These are phyloP conservation scores for Mallotus repandus DNA, from an alignment of 441 rosid genomes.

Conservation along the genomic window DNA sequence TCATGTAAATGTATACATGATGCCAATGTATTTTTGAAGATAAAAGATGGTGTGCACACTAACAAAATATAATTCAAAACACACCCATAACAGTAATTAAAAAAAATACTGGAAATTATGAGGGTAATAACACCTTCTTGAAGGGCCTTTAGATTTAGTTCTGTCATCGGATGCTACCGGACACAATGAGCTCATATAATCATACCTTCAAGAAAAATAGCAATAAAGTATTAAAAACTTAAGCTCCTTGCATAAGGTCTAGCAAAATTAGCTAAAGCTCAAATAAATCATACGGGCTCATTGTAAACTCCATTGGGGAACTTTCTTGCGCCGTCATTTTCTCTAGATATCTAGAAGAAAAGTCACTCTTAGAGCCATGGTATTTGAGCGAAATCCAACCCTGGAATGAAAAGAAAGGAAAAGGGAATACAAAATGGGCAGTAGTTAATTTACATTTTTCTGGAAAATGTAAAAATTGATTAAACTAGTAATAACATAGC, in stretches of 20 bases:
- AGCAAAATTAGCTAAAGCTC: slow-evolving; percentile 12
- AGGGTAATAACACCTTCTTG: slow-evolving; percentile 46
- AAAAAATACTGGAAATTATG: slow-evolving; percentile 5
- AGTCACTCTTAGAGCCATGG: slow-evolving; percentile 67
- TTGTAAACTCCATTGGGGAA: slow-evolving; percentile 57
- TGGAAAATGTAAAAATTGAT: neutral
- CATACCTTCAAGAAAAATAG: slow-evolving; percentile 44
- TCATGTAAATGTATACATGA: neutral
- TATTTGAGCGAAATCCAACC: slow-evolving; percentile 72
- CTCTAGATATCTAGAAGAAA: slow-evolving; percentile 50
- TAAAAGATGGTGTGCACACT: neutral
- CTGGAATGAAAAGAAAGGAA: slow-evolving; percentile 36
- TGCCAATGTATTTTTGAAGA: neutral
- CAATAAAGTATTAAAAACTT: slow-evolving; percentile 12
- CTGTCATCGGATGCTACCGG: slow-evolving; percentile 45
- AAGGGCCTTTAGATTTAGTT: slow-evolving; percentile 36
- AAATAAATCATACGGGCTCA: slow-evolving; percentile 54
- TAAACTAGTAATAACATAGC: slow-evolving; percentile 1
- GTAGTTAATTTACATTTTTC: neutral
- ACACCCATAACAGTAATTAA: slow-evolving; percentile 11
- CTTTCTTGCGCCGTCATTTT: slow-evolving; percentile 55
- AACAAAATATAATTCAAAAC: neutral
- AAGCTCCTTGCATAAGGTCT: slow-evolving; percentile 14
- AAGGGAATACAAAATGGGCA: neutral
- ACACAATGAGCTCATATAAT: slow-evolving; percentile 64